Evolutionary conservation across 1,139 yeast species (phyloP).

Genomic region (Yamadazyma triangularis): DNA sequence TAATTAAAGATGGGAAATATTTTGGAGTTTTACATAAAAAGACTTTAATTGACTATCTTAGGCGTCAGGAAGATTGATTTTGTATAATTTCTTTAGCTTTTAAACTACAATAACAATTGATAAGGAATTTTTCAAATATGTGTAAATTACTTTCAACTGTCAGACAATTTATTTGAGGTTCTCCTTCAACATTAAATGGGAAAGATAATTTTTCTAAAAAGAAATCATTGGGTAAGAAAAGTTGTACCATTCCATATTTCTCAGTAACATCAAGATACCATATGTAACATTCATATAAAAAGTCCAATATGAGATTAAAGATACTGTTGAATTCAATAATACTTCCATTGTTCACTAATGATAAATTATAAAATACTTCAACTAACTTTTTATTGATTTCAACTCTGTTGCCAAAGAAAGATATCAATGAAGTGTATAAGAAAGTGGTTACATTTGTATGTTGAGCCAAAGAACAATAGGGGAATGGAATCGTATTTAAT

Average conservation of each 20-base stretch:
- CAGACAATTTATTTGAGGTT: background rate
- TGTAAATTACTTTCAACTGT: background rate
- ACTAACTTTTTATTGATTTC: slow-evolving; percentile 1
- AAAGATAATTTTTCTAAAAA: background rate
- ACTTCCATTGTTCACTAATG: background rate
- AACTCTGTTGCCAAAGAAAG: slow-evolving; percentile 1
- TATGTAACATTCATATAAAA: slow-evolving; percentile 1
- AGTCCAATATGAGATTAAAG: slow-evolving; percentile 1
- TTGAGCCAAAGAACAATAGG: too few species aligned
- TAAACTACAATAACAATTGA: slow-evolving; percentile 1
- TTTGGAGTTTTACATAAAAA: slow-evolving; percentile 56
- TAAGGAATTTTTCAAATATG: slow-evolving; percentile 1
- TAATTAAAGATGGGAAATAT: slow-evolving; percentile 46
- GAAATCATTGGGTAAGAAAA: background rate
- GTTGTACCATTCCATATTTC: background rate
- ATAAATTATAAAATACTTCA: background rate
- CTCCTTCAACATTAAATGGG: background rate
- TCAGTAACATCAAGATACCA: background rate
- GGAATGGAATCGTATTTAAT: too few species aligned
- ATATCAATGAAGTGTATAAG: background rate
- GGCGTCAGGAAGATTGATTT: slow-evolving; percentile 13
- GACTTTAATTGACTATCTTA: slow-evolving; percentile 45
- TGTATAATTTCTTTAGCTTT: background rate
- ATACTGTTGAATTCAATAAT: background rate
- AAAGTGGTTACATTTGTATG: too few species aligned